Conservation (phyloP, 306 rosid genomes). For the Gastrolobium bilobum region DNA sequence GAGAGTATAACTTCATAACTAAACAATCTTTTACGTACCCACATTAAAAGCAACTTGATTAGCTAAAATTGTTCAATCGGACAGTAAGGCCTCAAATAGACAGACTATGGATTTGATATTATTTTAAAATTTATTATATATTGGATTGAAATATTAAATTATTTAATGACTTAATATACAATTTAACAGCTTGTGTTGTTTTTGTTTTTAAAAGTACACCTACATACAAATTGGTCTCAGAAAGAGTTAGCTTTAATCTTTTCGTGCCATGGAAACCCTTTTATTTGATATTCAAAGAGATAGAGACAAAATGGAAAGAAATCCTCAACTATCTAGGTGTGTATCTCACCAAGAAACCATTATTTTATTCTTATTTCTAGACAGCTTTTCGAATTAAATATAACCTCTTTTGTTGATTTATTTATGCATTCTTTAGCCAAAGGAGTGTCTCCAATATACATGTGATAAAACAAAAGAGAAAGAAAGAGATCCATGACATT, state of each 20-base stretch:
- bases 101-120: too few relatives aligned
- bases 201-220: too few relatives aligned
- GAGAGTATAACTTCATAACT: background rate
- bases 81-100: background rate
- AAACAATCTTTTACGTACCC: background rate
- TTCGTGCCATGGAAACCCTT: constrained; percentile 47
- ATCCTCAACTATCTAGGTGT: constrained; percentile 34
- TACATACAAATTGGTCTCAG: too few relatives aligned
- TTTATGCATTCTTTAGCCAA: constrained; percentile 43
- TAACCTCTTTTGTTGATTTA: constrained; percentile 16
- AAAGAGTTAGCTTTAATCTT: background rate
- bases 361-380: constrained; percentile 41
- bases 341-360: constrained; percentile 48
- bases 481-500: constrained; percentile 53
- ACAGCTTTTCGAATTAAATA: constrained; percentile 46
- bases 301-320: constrained; percentile 52
- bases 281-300: constrained; percentile 44
- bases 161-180: too few relatives aligned
- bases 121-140: too few relatives aligned
- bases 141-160: too few relatives aligned
- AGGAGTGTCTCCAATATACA: constrained; percentile 24
- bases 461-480: constrained; percentile 37
- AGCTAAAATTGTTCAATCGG: background rate
- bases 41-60: background rate
- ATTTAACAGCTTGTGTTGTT: too few relatives aligned